Conservation (phyloP, 305 asterid species). For the Solanum chacoense region DNA sequence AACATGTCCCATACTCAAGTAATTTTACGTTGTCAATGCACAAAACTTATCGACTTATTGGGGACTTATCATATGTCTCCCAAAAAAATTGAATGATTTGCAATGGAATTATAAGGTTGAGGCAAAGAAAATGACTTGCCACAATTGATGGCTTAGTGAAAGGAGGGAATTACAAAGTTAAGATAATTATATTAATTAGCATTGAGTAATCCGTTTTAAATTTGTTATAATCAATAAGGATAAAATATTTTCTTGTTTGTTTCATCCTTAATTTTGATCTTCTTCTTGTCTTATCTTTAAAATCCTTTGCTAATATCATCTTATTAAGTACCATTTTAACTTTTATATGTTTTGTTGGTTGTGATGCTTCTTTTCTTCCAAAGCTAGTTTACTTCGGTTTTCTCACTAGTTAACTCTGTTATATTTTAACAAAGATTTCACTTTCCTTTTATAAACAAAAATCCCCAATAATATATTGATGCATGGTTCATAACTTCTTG, state of each 20-base stretch:
- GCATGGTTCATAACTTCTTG: neutral
- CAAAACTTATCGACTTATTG: neutral
- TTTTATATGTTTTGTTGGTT: neutral
- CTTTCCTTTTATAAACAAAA: neutral
- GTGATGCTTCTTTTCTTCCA: neutral
- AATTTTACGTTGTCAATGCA: neutral
- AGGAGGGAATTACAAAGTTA: constrained; percentile 23
- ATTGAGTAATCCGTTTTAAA: constrained; percentile 18
- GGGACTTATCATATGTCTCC: neutral
- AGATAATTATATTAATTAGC: neutral
- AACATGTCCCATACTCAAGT: constrained; percentile 6
- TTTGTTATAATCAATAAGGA: constrained; percentile 18
- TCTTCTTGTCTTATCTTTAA: neutral
- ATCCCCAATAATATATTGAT: neutral
- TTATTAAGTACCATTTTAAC: neutral
- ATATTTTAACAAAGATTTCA: neutral
- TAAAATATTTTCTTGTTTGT: constrained; percentile 19
- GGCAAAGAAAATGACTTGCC: constrained; percentile 2
- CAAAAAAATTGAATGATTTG: neutral
- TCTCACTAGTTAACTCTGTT: neutral
- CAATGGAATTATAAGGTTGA: neutral
- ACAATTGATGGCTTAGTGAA: constrained; percentile 8
- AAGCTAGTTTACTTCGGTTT: neutral
- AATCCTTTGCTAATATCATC: neutral
- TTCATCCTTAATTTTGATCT: constrained; percentile 10